Base-by-base conservation (phyloP, 768 basidiomycete genomes). In the Mycena indigotica region DNA sequence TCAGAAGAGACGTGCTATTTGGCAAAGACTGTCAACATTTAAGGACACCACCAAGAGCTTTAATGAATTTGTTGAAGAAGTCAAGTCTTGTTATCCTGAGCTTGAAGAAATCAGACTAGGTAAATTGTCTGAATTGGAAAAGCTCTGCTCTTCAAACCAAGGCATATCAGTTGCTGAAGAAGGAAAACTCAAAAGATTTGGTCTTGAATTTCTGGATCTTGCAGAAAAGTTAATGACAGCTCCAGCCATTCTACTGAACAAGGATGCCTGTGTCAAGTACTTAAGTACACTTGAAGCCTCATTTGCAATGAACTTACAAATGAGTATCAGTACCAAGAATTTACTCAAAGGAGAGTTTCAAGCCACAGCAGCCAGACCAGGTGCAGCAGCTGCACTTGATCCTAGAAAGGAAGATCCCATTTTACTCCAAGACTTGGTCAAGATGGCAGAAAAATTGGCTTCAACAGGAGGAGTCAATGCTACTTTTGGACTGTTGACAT, bases 321-420 rank as follows among this genome's bases (percentile, higher is more conserved):
- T 21, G 25, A 26, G 24, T 6, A 24, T 48, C 21, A 26, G 24
- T 10, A 48, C 46, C 13, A 5, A n/a, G 13, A 28, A 24, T 24
- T n/a, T 48, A 10, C 25, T 48, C 24, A 48, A 48, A 21, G 46
- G 5, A 25, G 46, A 48, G 13, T 25, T 48, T 6, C n/a, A n/a
- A n/a, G 6, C 46, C 13, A 23, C 6, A 5, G 13, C 21, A n/a
- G 25, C 46, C 19, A 26, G 24, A 25, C 46, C 25, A n/a, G 46
- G 46, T 12, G 55, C 55, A 32, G 35, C 2, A 13, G 15, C 10
- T 13, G 45, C 35, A 45, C 46, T 44, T 38, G 55, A 56, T 30
- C 45, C 38, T 4, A 24, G 50, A 3, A 57, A 57, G 25, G 56
- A 57, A 17, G 56, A 57, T 26, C 56, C 56, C 8, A 57, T 57